Percentiles rank a stretch among this genome's conserved stretches.
Conservation (phyloP, 768 basidiomycete species). For the Daedalea quercina region DNA sequence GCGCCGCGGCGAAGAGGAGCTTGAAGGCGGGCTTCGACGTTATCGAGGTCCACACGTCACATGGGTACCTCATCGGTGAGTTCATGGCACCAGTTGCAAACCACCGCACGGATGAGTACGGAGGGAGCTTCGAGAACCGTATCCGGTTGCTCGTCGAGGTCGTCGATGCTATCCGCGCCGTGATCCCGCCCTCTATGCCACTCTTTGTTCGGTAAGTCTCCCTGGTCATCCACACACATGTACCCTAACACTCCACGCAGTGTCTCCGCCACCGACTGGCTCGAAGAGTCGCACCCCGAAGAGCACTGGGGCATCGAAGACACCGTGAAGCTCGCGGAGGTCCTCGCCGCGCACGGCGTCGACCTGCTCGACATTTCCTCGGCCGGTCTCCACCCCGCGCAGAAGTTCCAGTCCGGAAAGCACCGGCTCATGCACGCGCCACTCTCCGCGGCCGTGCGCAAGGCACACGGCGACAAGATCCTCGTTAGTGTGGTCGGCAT, state of each 20-base stretch:
- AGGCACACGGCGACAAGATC: constrained; percentile 32
- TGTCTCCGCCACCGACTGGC: constrained; percentile 48
- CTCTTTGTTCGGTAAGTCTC: constrained; percentile 56
- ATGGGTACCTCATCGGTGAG: constrained; percentile 29
- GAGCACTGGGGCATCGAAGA: constrained; percentile 65
- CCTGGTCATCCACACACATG: neutral
- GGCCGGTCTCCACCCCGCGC: constrained; percentile 39
- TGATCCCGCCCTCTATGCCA: constrained; percentile 55
- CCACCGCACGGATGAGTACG: constrained; percentile 39
- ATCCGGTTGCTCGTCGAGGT: constrained; percentile 54
- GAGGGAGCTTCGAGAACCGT: constrained; percentile 43
- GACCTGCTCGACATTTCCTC: constrained; percentile 60
- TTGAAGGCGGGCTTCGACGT: constrained; percentile 27
- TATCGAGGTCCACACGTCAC: constrained; percentile 25
- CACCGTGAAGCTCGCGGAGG: constrained; percentile 49
- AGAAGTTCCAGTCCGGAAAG: constrained; percentile 24
- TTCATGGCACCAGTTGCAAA: constrained; percentile 31
- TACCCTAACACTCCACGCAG: neutral
- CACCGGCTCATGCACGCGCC: constrained; percentile 12
- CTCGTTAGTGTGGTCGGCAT: constrained; percentile 50
- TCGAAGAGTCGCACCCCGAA: constrained; percentile 53
- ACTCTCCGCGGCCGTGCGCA: constrained; percentile 31
- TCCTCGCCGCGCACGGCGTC: constrained; percentile 57
- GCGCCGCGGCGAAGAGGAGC: constrained; percentile 28
- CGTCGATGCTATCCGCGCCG: constrained; percentile 52